Evolutionary conservation across 2,329 filamentous ascomycete genomes (phyloP), one percentile per base, ranked within the genome.

Genomic region (Furcasterigmium sp.): DNA sequence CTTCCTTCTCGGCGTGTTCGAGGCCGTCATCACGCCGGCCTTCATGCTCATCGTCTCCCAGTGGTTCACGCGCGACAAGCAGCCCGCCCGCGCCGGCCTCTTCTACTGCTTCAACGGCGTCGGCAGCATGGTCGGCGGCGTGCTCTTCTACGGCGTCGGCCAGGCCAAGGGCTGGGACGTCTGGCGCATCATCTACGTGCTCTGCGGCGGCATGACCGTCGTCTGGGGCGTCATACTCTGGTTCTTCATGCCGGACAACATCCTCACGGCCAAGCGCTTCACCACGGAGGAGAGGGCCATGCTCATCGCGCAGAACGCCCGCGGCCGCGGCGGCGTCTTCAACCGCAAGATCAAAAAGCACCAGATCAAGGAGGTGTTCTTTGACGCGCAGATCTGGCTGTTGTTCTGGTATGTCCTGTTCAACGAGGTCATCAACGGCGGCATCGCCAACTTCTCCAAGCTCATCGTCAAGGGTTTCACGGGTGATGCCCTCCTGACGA

Each of bases 11-110:
- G 85, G 85, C 5, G 68, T 78, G 5, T 77, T 84, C 34, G 85
- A 90, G 62, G 84, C 83, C 4, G 85, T 84, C 0, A 63, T 88
- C 2, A 87, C 87, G 47, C 82, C 82, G 0, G 82, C 82, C 0
- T 63, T 87, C 42, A 52, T 63, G 2, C 52, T 65, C 4, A 54
- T 65, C 15, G 60, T 52, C 2, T 53, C 50, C 26, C 53, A 56
- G 43, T 58, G 57, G 58, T 60, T 55, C 38, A 56, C 45, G 6
- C 55, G 50, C 17, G 48, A 50, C 41, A 55, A 52, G 50, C 51
- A 3, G 32, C 54, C 20, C 36, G 48, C 35, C 44, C 50, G 28
- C 41, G 53, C 23, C 43, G 48, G 50, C 3, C 23, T 42, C 6
- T 50, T 48, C 32, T 52, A 50, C 42, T 48, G 44, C 17, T 48